Base-by-base conservation (phyloP, 129 eudicot species). In the Flaveria brownii region DNA sequence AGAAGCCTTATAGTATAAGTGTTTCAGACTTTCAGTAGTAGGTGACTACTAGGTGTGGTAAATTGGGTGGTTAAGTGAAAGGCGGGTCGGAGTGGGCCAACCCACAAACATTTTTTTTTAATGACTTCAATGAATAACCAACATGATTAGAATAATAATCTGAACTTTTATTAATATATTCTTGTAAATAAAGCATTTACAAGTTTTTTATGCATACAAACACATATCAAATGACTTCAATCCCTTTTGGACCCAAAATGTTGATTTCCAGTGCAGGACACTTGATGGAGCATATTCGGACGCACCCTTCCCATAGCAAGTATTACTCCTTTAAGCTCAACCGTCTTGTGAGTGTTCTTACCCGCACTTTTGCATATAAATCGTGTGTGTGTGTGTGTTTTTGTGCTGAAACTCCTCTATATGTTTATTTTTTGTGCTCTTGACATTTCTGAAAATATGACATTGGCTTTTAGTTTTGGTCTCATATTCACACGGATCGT, bases 201-300 rank as follows among this genome's bases (percentile, higher is more conserved):
- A 6, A 61, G 28, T n/a, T 63, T 28, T 23, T 26, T 60, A 8
- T 15, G 28, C 13, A 25, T 57, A 57, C 30, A 57, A 26, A 61
- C 28, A 59, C 36, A 14, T 52, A 5, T 7, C 3, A 18, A 1
- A 55, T 55, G 23, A 17, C 28, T 55, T 55, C 26, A 55, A 55
- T 11, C 26, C 26, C 62, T 18, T 55, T 55, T 18, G 10, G 26
- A 55, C 13, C 62, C 26, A 18, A 55, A 55, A 55, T 18, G 9
- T 55, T 13, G 62, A 55, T 77, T 77, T 78, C 4, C 98, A 90
- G 96, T 83, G 90, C 84, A 81, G 98, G 98, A 73, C 98, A 93
- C 71, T 79, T 93, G 85, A 70, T 72, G 22, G 85, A 86, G 85
- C 98, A 93, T 77, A 85, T 93, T 67, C 84, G 9, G 71, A 70